Conservation (phyloP, 2,329 filamentous ascomycete genomes). For the Pseudonectria buxi region DNA sequence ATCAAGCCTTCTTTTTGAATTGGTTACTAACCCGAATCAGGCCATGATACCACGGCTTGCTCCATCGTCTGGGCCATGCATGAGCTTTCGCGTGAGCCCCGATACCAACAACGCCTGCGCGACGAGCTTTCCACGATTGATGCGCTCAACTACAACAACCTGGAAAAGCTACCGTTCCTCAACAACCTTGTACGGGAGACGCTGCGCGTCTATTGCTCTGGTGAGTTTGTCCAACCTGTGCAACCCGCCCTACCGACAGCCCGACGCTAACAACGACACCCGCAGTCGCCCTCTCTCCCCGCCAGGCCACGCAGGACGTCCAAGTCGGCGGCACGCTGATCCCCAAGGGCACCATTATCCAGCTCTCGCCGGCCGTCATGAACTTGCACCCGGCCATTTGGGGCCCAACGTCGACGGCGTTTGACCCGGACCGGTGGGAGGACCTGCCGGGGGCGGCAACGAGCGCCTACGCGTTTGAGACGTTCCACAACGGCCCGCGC, state of each 20-base stretch:
- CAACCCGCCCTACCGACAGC: background rate
- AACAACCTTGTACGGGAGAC: slow-evolving; percentile 38
- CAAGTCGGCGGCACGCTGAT: slow-evolving; percentile 29
- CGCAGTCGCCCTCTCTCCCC: slow-evolving; percentile 27
- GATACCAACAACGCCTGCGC: slow-evolving; percentile 33
- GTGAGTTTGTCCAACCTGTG: slow-evolving; percentile 6
- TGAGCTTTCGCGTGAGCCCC: slow-evolving; percentile 28
- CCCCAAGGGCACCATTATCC: slow-evolving; percentile 33
- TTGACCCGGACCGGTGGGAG: slow-evolving; percentile 35
- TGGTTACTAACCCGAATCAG: slow-evolving; percentile 1
- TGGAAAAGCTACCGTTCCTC: slow-evolving; percentile 30
- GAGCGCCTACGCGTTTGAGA: slow-evolving; percentile 26
- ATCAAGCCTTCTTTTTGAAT: background rate
- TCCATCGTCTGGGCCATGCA: slow-evolving; percentile 37
- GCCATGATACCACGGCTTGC: slow-evolving; percentile 39
- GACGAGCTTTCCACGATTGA: slow-evolving; percentile 25
- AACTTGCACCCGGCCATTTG: slow-evolving; percentile 31
- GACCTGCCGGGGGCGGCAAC: slow-evolving; percentile 14
- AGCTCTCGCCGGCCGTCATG: slow-evolving; percentile 30
- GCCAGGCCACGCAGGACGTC: slow-evolving; percentile 27
- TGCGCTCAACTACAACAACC: slow-evolving; percentile 11
- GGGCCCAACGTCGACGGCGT: slow-evolving; percentile 28
- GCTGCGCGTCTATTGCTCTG: slow-evolving; percentile 35
- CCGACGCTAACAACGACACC: slow-evolving; percentile 1
- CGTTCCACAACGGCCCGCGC: slow-evolving; percentile 31